These are phyloP conservation scores for Alternaria viburni DNA, from an alignment of 2,329 filamentous ascomycete species.

Conservation along the genomic window DNA sequence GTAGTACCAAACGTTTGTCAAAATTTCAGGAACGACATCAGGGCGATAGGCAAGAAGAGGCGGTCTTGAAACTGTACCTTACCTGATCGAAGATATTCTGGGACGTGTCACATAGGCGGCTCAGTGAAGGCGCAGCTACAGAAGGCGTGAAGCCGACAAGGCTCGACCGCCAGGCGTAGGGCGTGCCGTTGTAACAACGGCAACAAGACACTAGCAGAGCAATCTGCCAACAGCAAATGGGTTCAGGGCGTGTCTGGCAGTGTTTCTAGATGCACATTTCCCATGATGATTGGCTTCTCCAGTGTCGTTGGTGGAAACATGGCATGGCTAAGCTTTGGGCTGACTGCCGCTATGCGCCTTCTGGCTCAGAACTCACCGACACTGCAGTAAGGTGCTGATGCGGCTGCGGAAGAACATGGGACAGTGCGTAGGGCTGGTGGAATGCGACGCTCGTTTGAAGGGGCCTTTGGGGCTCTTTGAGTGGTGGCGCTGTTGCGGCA, in stretches of 20 bases:
- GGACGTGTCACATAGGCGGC: constrained; percentile 4
- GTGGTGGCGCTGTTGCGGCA: constrained; percentile 19
- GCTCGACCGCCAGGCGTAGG: constrained; percentile 25
- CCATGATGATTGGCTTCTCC: constrained; percentile 11
- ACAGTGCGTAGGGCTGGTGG: constrained; percentile 36
- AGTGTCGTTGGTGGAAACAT: constrained; percentile 1
- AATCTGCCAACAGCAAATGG: constrained; percentile 1
- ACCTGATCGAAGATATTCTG: not conserved
- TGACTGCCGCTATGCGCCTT: constrained; percentile 22
- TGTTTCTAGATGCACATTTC: constrained; percentile 3
- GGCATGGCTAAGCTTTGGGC: constrained; percentile 32
- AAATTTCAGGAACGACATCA: not conserved
- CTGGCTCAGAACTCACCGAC: constrained; percentile 28
- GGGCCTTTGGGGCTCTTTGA: constrained; percentile 22
- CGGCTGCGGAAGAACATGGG: constrained; percentile 33
- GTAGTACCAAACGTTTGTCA: not conserved
- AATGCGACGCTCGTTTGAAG: constrained; percentile 27
- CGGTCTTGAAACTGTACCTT: not conserved
- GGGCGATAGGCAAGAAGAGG: not conserved
- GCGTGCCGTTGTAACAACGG: constrained; percentile 17
- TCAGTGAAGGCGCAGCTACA: constrained; percentile 27
- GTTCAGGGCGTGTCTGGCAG: constrained; percentile 2
- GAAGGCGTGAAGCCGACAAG: constrained; percentile 11
- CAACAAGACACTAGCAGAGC: constrained; percentile 4
- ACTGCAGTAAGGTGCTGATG: constrained; percentile 39